These are phyloP conservation scores for Oidium heveae DNA, from an alignment of 2,329 filamentous ascomycete genomes.

Conservation along the genomic window DNA sequence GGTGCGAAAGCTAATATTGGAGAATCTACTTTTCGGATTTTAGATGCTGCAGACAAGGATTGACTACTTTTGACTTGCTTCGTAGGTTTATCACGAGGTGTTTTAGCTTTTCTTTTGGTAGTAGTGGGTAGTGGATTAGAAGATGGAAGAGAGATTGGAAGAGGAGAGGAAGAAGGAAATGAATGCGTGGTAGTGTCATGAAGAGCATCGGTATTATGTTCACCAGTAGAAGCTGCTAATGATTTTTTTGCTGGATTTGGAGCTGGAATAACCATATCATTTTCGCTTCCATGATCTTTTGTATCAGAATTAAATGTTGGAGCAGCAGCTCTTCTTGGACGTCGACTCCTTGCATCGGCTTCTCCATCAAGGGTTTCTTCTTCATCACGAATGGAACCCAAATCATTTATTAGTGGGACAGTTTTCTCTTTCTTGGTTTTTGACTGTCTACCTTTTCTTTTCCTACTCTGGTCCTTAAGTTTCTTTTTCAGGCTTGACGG, in stretches of 20 bases:
- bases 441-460: slow-evolving; percentile 19
- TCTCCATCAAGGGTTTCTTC: slow-evolving; percentile 9
- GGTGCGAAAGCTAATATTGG: slow-evolving; percentile 8
- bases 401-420: slow-evolving; percentile 39
- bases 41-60: slow-evolving; percentile 11
- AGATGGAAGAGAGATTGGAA: background rate
- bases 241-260: slow-evolving; percentile 30
- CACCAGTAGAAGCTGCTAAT: slow-evolving; percentile 19
- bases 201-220: slow-evolving; percentile 15
- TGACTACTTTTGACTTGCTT: slow-evolving; percentile 14
- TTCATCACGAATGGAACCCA: slow-evolving; percentile 24
- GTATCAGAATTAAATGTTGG: slow-evolving; percentile 46
- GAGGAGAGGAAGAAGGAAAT: slow-evolving; percentile 1
- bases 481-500: slow-evolving; percentile 54
- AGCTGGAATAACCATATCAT: slow-evolving; percentile 30
- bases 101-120: slow-evolving; percentile 14
- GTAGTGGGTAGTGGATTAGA: background rate
- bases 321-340: slow-evolving; percentile 35
- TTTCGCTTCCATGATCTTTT: slow-evolving; percentile 30
- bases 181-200: no score
- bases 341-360: slow-evolving; percentile 30
- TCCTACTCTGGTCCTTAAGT: slow-evolving; percentile 34
- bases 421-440: slow-evolving; percentile 29
- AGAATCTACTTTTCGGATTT: slow-evolving; percentile 4
- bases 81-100: slow-evolving; percentile 10